Base-by-base conservation (phyloP, 1,284 basidiomycete species). In the Apiotrichum sp. region DNA sequence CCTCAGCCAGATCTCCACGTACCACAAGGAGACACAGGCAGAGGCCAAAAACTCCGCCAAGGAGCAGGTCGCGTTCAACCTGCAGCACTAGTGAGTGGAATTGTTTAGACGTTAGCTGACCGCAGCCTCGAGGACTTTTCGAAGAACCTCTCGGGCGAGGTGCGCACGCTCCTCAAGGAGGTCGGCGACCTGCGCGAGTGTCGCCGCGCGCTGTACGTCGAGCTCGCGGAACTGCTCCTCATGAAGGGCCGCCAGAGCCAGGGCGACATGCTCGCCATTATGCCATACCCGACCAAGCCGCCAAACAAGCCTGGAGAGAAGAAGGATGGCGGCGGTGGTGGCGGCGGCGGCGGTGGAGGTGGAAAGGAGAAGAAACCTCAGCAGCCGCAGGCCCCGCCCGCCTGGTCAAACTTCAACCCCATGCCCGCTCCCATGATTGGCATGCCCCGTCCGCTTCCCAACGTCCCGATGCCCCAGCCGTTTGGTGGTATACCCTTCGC, bases 31-130 rank as follows among this genome's bases (percentile, higher is more conserved):
- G 16, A 77, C 74, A 0, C 67, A 73, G 52, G 63, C 66, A 10
- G 71, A 65, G 6, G 62, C 65, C 16, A 70, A 73, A 61, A 55
- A 55, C n/a, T 62, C 65, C 49, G 71, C 73, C 8, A 58, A 73
- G 42, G 74, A 77, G 55, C 74, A 77, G 56, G 71, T 77, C 41
- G 73, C 69, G 3, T 77, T 76, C 69, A 77, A 77, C 52, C 55
- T 77, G 41, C 47, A 48, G 36, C 22, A 38, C 16, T 74, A 75
- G 47, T 48, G 47, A 38, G 47, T 48, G 6, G 9, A 22, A 31
- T 0, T 1, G 6, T 3, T 4, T 5, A 5, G 6, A 41, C 32
- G 8, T 33, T 29, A 29, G n/a, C 38, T 53, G 42, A 53, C 46
- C 45, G n/a, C 43, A 71, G 69, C 59, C 57, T 76, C 16, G 71